Conservation (phyloP, 139 green algal species). For the Chlamydomonas sp. region DNA sequence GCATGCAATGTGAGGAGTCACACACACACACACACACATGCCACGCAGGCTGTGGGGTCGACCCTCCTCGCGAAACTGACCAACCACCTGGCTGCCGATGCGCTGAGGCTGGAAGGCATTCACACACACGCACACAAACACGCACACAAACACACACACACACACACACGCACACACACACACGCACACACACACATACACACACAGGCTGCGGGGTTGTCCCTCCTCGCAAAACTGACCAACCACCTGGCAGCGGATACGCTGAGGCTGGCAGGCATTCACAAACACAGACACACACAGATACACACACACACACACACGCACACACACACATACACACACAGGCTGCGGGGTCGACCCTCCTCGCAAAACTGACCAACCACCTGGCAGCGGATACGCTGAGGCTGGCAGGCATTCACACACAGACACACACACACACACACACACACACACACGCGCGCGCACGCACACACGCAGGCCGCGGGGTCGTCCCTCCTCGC, state of each 20-base stretch:
- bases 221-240: slow-evolving; percentile 68
- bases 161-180: too few species aligned
- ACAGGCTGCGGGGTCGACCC: slow-evolving; percentile 73
- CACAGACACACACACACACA: too few species aligned
- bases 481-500: slow-evolving; percentile 82
- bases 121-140: too few species aligned
- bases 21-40: too few species aligned
- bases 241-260: slow-evolving; percentile 70
- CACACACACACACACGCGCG: too few species aligned
- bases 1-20: too few species aligned
- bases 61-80: slow-evolving; percentile 73
- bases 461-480: slow-evolving; percentile 40
- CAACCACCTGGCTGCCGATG: slow-evolving; percentile 66
- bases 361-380: slow-evolving; percentile 70
- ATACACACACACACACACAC: too few species aligned
- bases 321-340: too few species aligned
- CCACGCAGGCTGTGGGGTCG: slow-evolving; percentile 67
- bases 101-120: slow-evolving; percentile 57
- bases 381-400: slow-evolving; percentile 72
- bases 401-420: slow-evolving; percentile 45
- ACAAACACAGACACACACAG: too few species aligned
- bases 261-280: slow-evolving; percentile 48
- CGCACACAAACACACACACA: too few species aligned
- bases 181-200: too few species aligned
- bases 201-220: slow-evolving; percentile 70